Conservation (phyloP, 2,329 filamentous ascomycete species). For the Madurella fahalii region DNA sequence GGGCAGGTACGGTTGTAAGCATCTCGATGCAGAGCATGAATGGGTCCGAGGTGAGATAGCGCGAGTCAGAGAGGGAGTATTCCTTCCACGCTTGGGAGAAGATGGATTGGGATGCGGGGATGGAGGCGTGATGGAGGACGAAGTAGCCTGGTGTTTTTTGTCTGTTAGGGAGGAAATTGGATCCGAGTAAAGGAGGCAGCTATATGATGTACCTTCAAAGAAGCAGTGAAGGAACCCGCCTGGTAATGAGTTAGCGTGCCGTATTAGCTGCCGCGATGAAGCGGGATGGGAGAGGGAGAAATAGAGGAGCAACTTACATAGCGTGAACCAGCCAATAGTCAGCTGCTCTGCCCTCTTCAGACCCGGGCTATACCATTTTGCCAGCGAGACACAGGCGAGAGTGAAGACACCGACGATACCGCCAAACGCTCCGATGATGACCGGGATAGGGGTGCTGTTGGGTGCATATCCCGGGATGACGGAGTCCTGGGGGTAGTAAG, state of each 20-base stretch:
- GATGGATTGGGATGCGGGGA: conserved; percentile 66
- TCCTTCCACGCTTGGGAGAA: conserved; percentile 92
- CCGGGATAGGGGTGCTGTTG: conserved; percentile 39
- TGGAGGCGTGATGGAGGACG: conserved; percentile 60
- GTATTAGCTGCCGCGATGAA: neutral
- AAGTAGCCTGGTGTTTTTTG: conserved; percentile 63
- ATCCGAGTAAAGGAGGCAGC: neutral
- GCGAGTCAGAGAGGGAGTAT: conserved; percentile 80
- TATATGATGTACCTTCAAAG: conserved; percentile 62
- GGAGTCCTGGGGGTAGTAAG: conserved; percentile 47
- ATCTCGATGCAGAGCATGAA: conserved; percentile 87
- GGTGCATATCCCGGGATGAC: conserved; percentile 42
- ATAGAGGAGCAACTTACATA: conserved; percentile 41
- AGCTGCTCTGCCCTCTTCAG: conserved; percentile 40
- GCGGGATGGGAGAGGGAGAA: neutral
- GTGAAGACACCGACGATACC: conserved; percentile 36
- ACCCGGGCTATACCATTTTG: conserved; percentile 29
- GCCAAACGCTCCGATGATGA: conserved; percentile 38
- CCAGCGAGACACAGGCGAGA: conserved; percentile 31
- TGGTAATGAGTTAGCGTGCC: conserved; percentile 26
- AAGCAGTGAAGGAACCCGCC: conserved; percentile 69
- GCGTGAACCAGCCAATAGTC: conserved; percentile 50
- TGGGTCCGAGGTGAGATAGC: conserved; percentile 75
- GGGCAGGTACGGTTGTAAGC: conserved; percentile 64
- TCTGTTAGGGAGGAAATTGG: neutral